Percentiles rank a stretch among this genome's conserved stretches.
Evolutionary conservation across 2,329 filamentous ascomycete genomes (phyloP).

Genomic region (Colletotrichum musicola): DNA sequence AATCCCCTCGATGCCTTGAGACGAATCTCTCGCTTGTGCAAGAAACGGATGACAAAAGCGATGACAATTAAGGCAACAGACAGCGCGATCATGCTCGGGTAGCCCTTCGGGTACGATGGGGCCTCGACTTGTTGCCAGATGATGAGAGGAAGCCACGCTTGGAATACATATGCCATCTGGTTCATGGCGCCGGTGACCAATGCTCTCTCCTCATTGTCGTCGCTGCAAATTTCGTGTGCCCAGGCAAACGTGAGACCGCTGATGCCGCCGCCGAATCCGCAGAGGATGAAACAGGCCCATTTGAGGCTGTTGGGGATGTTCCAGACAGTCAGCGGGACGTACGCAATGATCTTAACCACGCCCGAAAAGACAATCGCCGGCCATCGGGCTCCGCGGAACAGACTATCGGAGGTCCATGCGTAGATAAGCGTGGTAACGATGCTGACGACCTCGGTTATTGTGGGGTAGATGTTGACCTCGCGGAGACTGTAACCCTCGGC

Average conservation of each 20-base stretch:
- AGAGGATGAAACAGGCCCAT: conserved; percentile 65
- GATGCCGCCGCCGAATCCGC: conserved; percentile 24
- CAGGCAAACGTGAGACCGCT: conserved; percentile 40
- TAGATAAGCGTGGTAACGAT: conserved; percentile 31
- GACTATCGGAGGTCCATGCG: conserved; percentile 31
- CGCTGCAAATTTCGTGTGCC: conserved; percentile 34
- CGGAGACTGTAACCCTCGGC: conserved; percentile 56
- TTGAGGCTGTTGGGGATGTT: conserved; percentile 64
- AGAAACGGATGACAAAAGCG: conserved; percentile 59
- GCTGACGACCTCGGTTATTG: conserved; percentile 29
- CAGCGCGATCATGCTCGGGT: conserved; percentile 52
- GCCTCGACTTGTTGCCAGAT: conserved; percentile 61
- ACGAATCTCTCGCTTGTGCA: conserved; percentile 57
- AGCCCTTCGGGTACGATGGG: conserved; percentile 58
- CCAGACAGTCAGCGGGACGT: conserved; percentile 64
- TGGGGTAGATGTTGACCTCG: conserved; percentile 64
- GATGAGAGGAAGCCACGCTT: conserved; percentile 69
- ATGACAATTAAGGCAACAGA: conserved; percentile 62
- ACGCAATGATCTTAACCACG: conserved; percentile 22
- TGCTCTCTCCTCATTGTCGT: conserved; percentile 30
- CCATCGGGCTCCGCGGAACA: conserved; percentile 58
- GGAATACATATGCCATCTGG: conserved; percentile 54
- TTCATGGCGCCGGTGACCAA: conserved; percentile 36
- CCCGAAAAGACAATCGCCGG: conserved; percentile 48
- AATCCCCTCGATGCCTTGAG: conserved; percentile 5